phyloP scores from a whole-genome alignment of 2,329 filamentous ascomycete genomes.

The Fusarium penzigii region DNA sequence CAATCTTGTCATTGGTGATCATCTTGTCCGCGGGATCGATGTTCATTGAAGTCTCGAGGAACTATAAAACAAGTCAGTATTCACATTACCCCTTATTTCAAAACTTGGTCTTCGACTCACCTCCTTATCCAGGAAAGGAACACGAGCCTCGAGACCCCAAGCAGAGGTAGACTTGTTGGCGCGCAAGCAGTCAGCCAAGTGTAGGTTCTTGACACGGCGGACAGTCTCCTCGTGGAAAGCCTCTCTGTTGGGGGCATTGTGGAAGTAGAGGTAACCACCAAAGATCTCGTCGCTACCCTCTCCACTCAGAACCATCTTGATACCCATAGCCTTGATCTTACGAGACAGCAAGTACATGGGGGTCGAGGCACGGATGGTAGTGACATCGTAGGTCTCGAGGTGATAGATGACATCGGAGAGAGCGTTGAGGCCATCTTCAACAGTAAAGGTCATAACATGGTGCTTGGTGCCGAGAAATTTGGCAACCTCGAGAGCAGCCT shows the following conservation, averaged over 20 bases:
- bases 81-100: not conserved
- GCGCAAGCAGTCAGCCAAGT: constrained; percentile 92
- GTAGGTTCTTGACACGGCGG: constrained; percentile 91
- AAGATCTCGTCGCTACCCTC: constrained; percentile 99
- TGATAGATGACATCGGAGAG: constrained; percentile 98
- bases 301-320: constrained; percentile 98
- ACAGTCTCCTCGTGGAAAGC: constrained; percentile 97
- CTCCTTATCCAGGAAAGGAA: constrained; percentile 96
- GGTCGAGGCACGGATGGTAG: constrained; percentile 95
- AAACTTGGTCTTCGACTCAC: constrained; percentile 37
- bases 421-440: constrained; percentile 95
- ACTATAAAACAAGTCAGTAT: constrained; percentile 48
- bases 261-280: constrained; percentile 98
- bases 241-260: constrained; percentile 85
- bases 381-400: constrained; percentile 96
- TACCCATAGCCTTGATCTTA: constrained; percentile 99
- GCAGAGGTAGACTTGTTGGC: constrained; percentile 99
- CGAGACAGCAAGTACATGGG: constrained; percentile 97
- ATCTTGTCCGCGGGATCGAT: constrained; percentile 95
- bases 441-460: constrained; percentile 96
- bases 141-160: constrained; percentile 96
- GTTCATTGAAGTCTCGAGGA: constrained; percentile 90
- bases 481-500: constrained; percentile 88
- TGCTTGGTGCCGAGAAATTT: constrained; percentile 97
- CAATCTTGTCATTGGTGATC: constrained; percentile 85